Base-by-base conservation (phyloP, 495 filamentous ascomycete species). In the Penicillium ochrochloron region DNA sequence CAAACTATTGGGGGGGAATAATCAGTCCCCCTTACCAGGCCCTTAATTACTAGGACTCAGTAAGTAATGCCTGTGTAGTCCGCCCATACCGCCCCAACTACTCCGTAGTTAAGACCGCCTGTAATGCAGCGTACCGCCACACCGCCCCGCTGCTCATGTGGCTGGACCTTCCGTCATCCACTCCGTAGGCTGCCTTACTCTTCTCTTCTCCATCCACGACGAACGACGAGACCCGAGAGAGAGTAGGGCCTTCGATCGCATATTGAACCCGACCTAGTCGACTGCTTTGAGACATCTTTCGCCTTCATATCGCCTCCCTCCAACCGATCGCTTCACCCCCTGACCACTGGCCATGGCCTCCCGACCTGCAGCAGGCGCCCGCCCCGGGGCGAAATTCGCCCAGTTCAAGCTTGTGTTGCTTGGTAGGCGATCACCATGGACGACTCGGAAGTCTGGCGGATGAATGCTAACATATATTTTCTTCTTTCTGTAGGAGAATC, bases 341-440 rank as follows among this genome's bases (percentile, higher is more conserved):
- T 71, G 63, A 74, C 57, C 51, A 66, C 34, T 46, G 57, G 80
- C 59, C 74, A 97, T 97, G 93, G 90, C 93, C 75, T 84, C 91
- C 73, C 84, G 93, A 82, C 84, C 88, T 75, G 86, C 89, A 76
- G 85, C 90, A 77, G 91, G 90, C 76, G 84, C 85, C 74, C 88
- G 92, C 66, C 85, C 86, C 59, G 91, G 91, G 74, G 87, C 83
- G 69, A 90, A 94, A 71, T 99, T 99, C 80, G 95, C 95, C 67
- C 95, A 99, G 84, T 99, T 99, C 82, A 99, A 99, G 85, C 88
- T 99, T 71, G 95, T 99, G 62, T 83, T 99, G 71, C 83, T 99
- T 65, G 95, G 95, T 97, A 85, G 63, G 86, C 73, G 63, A 53
- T 51, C 42, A 31, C 27, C 23, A 42, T 3, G 21, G 21, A n/a